Conservation (phyloP, 169 alveolate species). For the Eimeria sp. region DNA sequence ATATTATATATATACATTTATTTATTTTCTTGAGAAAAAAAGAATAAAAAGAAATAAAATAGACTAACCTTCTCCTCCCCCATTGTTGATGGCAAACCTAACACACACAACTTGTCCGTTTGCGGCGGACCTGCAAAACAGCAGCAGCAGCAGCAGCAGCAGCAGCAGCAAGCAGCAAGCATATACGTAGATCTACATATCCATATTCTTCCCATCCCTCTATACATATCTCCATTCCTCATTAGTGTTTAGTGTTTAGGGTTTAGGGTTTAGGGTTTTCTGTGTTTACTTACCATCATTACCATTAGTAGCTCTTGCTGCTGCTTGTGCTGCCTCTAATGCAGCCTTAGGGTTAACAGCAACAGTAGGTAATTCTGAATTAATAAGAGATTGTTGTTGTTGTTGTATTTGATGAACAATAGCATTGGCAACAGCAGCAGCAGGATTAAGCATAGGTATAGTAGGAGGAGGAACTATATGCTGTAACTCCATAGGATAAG, state of each 20-base stretch:
- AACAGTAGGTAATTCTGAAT: constrained; percentile 12
- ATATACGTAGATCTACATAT: not conserved
- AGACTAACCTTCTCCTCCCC: constrained; percentile 81
- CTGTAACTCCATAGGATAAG: constrained; percentile 86
- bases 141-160: not conserved
- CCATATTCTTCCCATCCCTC: too few species aligned
- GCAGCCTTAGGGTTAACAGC: constrained; percentile 83
- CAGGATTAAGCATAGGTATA: constrained; percentile 81
- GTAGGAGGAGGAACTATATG: constrained; percentile 87
- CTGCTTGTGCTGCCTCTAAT: constrained; percentile 84
- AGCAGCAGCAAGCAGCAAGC: too few species aligned
- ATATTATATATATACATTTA: not conserved
- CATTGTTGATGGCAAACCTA: constrained; percentile 79
- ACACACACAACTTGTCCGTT: constrained; percentile 81
- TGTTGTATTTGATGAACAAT: constrained; percentile 74
- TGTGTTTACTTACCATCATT: not conserved
- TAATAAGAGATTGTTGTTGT: constrained; percentile 65
- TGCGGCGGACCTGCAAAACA: constrained; percentile 64
- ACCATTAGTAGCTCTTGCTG: constrained; percentile 77
- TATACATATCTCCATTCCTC: too few species aligned
- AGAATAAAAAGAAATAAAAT: too few species aligned
- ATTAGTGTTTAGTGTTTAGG: too few species aligned
- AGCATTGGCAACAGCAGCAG: constrained; percentile 40
- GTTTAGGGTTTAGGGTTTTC: not conserved
- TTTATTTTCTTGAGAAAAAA: not conserved